A percentile compares a stretch with the other conserved stretches of the same genome.
Evolutionary conservation across 2,329 filamentous ascomycete genomes (phyloP).

Genomic region (Knufia petricola): DNA sequence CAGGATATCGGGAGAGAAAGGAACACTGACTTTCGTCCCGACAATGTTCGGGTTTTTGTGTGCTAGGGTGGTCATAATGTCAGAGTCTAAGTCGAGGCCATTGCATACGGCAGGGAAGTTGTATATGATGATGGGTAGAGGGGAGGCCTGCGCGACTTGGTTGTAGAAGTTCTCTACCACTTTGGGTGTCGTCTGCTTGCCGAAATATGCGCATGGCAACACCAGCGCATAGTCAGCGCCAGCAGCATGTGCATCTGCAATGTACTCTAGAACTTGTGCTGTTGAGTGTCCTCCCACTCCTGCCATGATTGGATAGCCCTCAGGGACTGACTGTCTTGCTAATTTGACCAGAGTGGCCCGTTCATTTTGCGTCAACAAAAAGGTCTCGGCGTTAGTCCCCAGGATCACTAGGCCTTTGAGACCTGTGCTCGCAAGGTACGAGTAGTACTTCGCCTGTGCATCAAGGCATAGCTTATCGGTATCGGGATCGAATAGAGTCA

Average conservation of each 20-base stretch:
- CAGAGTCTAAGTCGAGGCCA: constrained; percentile 58
- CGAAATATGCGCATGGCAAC: constrained; percentile 50
- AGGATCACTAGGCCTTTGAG: constrained; percentile 45
- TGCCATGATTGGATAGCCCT: constrained; percentile 50
- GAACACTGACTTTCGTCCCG: constrained; percentile 42
- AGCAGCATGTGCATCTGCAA: constrained; percentile 49
- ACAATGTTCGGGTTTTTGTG: constrained; percentile 47
- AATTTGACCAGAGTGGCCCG: constrained; percentile 46
- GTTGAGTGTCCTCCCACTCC: constrained; percentile 57
- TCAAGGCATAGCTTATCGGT: constrained; percentile 41
- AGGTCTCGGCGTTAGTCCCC: constrained; percentile 48
- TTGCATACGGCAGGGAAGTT: constrained; percentile 62
- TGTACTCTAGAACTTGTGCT: constrained; percentile 51
- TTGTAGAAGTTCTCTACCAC: constrained; percentile 52
- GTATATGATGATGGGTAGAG: constrained; percentile 54
- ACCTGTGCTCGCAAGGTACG: constrained; percentile 42
- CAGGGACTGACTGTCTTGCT: constrained; percentile 46
- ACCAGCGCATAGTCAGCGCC: constrained; percentile 55
- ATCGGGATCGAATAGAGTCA: constrained; percentile 45
- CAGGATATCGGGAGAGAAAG: no score
- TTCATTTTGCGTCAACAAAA: constrained; percentile 51
- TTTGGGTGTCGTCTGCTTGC: constrained; percentile 48
- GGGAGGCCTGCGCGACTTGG: constrained; percentile 44
- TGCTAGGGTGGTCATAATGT: constrained; percentile 48
- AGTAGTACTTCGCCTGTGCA: constrained; percentile 43